These are phyloP conservation scores for Eucalyptus regnans DNA, from an alignment of 345 rosid species.

Conservation along the genomic window DNA sequence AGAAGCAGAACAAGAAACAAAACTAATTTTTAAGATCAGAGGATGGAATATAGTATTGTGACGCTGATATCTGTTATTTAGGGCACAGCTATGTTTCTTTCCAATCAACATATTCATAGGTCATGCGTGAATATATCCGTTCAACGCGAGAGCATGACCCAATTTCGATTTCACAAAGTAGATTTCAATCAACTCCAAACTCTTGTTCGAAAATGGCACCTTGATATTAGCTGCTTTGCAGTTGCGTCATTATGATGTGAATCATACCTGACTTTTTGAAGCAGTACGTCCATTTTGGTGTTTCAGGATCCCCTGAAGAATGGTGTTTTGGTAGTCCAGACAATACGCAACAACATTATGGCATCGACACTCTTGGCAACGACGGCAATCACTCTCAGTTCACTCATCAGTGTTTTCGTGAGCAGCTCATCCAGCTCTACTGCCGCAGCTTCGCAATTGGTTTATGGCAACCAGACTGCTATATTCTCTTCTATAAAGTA, in stretches of 20 bases:
- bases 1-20: not conserved
- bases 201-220: not conserved
- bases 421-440: conserved; percentile 55
- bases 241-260: not conserved
- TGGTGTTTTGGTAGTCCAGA: conserved; percentile 79
- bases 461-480: conserved; percentile 55
- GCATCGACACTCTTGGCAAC: conserved; percentile 93
- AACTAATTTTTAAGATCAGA: not conserved
- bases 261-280: not conserved
- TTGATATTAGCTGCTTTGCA: not conserved
- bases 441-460: conserved; percentile 18
- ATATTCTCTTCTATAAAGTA: conserved; percentile 61
- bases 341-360: conserved; percentile 93
- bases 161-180: not conserved
- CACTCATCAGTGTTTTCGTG: conserved; percentile 70
- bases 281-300: not conserved
- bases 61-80: not conserved
- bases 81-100: not conserved
- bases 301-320: conserved; percentile 84
- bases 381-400: conserved; percentile 85
- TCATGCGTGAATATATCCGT: not conserved
- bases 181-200: not conserved
- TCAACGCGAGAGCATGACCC: not conserved
- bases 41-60: not conserved
- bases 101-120: not conserved